Evolutionary conservation across 2,329 filamentous ascomycete species (phyloP), one percentile per base, ranked within the genome.

Genomic region (Penicillium sp.): DNA sequence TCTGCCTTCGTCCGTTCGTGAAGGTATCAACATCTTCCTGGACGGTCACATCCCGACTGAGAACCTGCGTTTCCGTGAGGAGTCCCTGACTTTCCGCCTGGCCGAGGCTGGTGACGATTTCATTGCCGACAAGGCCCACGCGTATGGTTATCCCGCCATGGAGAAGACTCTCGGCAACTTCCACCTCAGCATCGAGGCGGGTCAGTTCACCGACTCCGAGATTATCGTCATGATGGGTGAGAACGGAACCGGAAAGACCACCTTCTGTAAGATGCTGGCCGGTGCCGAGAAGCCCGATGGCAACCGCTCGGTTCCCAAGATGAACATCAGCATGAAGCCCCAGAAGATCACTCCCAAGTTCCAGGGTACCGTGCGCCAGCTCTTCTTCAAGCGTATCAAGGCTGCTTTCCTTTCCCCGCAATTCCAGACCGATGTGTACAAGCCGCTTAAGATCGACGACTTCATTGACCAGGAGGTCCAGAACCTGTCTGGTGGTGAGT

Each of bases 361-460:
- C 77, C 90, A 93, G 69, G 95, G 96, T 67, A 99, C 94, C 42
- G 95, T 99, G 61, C 92, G 95, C 66, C 93, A 97, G 80, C 86
- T 99, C 55, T 98, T 99, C 86, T 97, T 98, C 88, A 99, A 99
- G 89, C 94, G 95, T 84, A 99, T 99, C 82, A 97, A 97, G 86
- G 89, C 93, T 65, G 89, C 94, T 40, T 99, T 99, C 87, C 80
- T 99, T 72, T 95, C 89, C 71, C 95, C 95, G 33, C 95, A 99
- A 80, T 99, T 99, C 86, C 95, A 99, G 84, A 99, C 95, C 15
- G 95, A 99, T 79, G 96, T 99, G 61, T 96, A 98, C 83, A 98
- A 98, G 84, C 95, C 96, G n/a, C 87, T 99, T 64, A 97, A 96
- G 84, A 89, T 99, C 64, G 95, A 99, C 56, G 95, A 98, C 77